Conservation (phyloP, 306 rosid genomes). For the Vicia villosa region DNA sequence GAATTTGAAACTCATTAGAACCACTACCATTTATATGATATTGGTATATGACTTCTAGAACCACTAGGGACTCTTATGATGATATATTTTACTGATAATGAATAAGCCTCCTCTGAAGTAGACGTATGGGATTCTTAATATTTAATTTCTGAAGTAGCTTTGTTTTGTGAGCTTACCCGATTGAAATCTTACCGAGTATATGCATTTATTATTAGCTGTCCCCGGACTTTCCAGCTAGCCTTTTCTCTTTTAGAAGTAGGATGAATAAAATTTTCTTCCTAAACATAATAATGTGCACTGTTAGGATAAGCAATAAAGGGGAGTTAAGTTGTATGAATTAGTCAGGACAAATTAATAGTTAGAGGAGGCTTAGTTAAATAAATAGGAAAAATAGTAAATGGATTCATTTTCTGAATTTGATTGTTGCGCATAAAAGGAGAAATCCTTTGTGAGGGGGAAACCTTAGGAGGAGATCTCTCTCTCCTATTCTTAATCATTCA, state of each 20-base stretch:
- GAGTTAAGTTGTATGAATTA: background rate
- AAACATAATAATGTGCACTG: background rate
- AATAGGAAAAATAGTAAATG: conserved; percentile 1
- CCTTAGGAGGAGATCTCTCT: background rate
- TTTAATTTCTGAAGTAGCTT: conserved; percentile 25
- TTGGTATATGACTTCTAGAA: conserved; percentile 30
- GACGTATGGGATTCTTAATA: conserved; percentile 15
- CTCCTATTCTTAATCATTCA: background rate
- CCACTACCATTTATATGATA: conserved; percentile 28
- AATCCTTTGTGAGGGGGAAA: background rate
- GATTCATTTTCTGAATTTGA: conserved; percentile 2
- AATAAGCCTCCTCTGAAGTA: too few species aligned
- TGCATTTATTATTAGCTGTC: conserved; percentile 6
- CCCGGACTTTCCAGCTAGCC: background rate
- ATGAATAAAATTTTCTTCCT: background rate
- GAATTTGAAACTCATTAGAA: conserved; percentile 27
- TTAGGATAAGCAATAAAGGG: background rate
- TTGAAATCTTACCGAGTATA: conserved; percentile 1
- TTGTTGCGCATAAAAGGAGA: background rate
- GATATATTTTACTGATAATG: conserved; percentile 13
- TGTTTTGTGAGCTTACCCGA: background rate
- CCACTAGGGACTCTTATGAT: conserved; percentile 13
- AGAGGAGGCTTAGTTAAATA: conserved; percentile 1
- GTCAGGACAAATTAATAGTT: background rate
- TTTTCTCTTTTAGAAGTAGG: conserved; percentile 13